Percentiles rank a stretch among this genome's conserved stretches.
Evolutionary conservation across 306 rosid genomes (phyloP).

Genomic region (Gillenia trifoliata): DNA sequence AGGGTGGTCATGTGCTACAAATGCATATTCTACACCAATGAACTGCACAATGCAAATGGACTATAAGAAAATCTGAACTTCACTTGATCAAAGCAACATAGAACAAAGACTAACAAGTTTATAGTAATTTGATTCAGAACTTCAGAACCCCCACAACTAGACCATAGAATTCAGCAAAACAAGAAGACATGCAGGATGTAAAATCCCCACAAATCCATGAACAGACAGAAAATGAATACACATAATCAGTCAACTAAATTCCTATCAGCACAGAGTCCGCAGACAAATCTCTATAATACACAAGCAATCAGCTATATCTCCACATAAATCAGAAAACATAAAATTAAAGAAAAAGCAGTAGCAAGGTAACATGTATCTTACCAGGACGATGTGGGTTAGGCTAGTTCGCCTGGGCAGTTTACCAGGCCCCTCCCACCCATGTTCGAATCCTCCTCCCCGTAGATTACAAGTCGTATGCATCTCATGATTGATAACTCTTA

Average conservation of each 20-base stretch:
- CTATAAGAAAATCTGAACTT: conserved; percentile 20
- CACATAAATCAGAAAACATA: background rate
- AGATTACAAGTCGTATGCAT: too few relatives aligned
- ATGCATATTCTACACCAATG: conserved; percentile 93
- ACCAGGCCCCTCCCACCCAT: too few relatives aligned
- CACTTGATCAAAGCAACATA: background rate
- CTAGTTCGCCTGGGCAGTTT: too few relatives aligned
- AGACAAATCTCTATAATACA: background rate
- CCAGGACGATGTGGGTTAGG: background rate
- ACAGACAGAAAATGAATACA: background rate
- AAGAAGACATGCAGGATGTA: too few relatives aligned
- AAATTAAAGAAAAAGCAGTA: background rate
- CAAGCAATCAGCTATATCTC: background rate
- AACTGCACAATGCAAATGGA: conserved; percentile 46
- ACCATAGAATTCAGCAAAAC: background rate
- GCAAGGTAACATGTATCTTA: background rate
- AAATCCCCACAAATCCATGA: too few relatives aligned
- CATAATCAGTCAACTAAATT: background rate
- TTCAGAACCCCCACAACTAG: too few relatives aligned
- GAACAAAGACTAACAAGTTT: background rate
- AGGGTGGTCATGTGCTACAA: conserved; percentile 94
- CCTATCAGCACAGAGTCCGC: background rate
- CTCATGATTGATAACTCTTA: too few relatives aligned
- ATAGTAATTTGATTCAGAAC: background rate
- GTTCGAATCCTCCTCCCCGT: too few relatives aligned